Evolutionary conservation across 2,329 filamentous ascomycete genomes (phyloP), one percentile per base, ranked within the genome.

Genomic region (Chaetoscypha palmicola): DNA sequence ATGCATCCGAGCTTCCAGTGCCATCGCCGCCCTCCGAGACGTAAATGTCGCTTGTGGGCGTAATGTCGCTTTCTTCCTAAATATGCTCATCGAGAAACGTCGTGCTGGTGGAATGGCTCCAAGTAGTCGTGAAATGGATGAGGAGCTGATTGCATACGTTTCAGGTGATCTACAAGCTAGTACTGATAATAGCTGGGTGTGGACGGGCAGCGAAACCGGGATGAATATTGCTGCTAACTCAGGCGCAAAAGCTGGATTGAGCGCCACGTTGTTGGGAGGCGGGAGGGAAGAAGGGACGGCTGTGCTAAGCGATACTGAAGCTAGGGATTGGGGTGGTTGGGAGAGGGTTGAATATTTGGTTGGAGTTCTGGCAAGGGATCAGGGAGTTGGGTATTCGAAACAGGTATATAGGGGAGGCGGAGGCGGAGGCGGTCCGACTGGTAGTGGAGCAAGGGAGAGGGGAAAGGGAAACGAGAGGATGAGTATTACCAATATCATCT

Each of bases 91-190:
- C 1, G 74, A 77, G 24, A 75, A 75, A 28, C 55, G 73, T 14
- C 71, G 70, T 9, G 68, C 63, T 11, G 64, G 65, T 12, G 63
- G 64, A 1, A 53, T 61, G 1, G 58, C 56, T 2, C 53, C 50
- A 22, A 38, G 47, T 8, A 40, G 47, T 9, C 44, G 47, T 5
- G 55, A 57, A 11, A 38, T 58, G 45, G 90, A 98, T 57, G 90
- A 97, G 60, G 91, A 96, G 61, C 75, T 97, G 54, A 68, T 97
- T 21, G 86, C 82, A 0, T 95, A 95, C 57, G 79, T 86, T 1
- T 91, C 86, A 22, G 86, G 83, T 0, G 92, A 97, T 64, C 71
- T 94, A 57, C 91, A 97, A 64, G 85, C 83, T 1, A 79, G 76
- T n/a, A 72, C 74, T 0, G 83, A 89, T 41, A 78, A 78, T 26